Conservation (phyloP, 2,329 filamentous ascomycete genomes). For the Westerdykella ornata region DNA sequence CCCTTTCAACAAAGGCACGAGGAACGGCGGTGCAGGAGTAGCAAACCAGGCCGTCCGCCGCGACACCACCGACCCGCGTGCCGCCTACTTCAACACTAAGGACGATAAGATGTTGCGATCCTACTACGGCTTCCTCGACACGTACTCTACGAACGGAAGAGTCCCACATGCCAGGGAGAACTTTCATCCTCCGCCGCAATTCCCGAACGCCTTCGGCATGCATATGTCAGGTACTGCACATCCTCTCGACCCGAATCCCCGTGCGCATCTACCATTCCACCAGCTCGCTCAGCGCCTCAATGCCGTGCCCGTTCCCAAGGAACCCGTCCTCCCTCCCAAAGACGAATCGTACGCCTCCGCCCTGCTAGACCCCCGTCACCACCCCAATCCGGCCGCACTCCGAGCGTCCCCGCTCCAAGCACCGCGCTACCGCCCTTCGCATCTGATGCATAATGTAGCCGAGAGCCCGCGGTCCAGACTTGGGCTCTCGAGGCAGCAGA, state of each 20-base stretch:
- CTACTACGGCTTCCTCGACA: slow-evolving; percentile 89
- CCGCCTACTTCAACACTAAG: slow-evolving; percentile 91
- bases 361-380: slow-evolving; percentile 68
- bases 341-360: slow-evolving; percentile 64
- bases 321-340: slow-evolving; percentile 18
- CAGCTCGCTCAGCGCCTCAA: no score
- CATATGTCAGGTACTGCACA: slow-evolving; percentile 42
- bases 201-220: slow-evolving; percentile 57
- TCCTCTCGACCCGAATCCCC: slow-evolving; percentile 41
- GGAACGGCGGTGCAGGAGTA: slow-evolving; percentile 35
- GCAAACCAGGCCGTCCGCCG: slow-evolving; percentile 37
- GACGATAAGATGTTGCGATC: slow-evolving; percentile 98
- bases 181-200: slow-evolving; percentile 69
- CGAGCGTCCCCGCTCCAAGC: slow-evolving; percentile 43
- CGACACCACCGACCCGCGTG: slow-evolving; percentile 58
- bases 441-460: slow-evolving; percentile 11
- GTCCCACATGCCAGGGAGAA: slow-evolving; percentile 26
- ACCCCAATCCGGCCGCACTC: slow-evolving; percentile 50
- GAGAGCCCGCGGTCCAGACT: slow-evolving; percentile 13
- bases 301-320: slow-evolving; percentile 15
- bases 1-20: slow-evolving; percentile 75
- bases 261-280: slow-evolving; percentile 6
- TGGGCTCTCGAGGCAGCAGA: slow-evolving; percentile 6
- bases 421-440: slow-evolving; percentile 41
- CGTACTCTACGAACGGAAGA: slow-evolving; percentile 54